Evolutionary conservation across 257 asterid species (phyloP).

Genomic region (Solanum sparsipilum): DNA sequence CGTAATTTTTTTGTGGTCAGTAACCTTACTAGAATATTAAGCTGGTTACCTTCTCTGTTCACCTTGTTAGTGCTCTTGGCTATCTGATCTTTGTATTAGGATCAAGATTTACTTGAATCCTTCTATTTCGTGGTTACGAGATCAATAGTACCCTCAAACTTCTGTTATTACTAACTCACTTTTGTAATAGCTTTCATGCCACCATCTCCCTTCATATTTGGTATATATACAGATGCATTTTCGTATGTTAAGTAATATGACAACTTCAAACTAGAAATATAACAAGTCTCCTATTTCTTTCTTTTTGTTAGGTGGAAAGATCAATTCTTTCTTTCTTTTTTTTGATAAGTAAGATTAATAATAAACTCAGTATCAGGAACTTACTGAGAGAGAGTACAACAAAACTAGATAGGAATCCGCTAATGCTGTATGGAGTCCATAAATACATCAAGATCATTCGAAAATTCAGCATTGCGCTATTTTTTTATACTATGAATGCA

Average conservation of each 20-base stretch:
- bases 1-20: constrained; percentile 94
- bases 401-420: neutral
- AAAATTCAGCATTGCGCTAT: neutral
- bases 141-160: neutral
- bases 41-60: neutral
- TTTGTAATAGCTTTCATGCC: neutral
- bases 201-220: neutral
- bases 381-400: neutral
- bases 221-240: neutral
- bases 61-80: neutral
- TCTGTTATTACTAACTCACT: neutral
- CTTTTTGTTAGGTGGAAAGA: neutral
- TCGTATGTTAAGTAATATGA: neutral
- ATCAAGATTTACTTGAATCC: neutral
- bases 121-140: neutral
- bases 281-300: neutral
- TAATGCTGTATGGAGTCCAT: neutral
- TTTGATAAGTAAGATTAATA: neutral
- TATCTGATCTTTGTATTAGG: neutral
- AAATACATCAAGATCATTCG: neutral
- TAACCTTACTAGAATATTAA: neutral
- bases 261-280: neutral
- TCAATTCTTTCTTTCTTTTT: neutral
- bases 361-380: neutral
- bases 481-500: neutral